These are phyloP conservation scores for Podila epigama DNA, from an alignment of 192 early-diverging fungal genomes.

Conservation along the genomic window DNA sequence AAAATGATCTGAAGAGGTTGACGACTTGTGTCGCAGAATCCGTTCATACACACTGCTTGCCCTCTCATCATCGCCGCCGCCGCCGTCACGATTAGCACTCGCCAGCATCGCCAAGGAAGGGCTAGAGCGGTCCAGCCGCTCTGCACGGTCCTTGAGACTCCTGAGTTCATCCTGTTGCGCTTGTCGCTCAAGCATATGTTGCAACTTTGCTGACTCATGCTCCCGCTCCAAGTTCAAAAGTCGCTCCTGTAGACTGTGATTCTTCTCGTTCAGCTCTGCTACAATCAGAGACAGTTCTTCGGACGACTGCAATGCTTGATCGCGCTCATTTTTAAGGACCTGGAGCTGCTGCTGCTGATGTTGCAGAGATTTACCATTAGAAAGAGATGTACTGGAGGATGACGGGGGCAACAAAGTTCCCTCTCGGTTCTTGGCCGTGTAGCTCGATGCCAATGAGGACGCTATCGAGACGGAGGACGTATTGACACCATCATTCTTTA, in stretches of 20 bases:
- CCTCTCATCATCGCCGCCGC: constrained; percentile 1
- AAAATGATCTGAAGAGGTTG: constrained; percentile 14
- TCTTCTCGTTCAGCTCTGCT: constrained; percentile 44
- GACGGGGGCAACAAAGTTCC: neutral
- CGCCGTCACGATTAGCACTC: constrained; percentile 21
- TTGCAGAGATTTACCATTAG: neutral
- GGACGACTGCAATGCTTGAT: constrained; percentile 32
- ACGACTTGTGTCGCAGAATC: constrained; percentile 22
- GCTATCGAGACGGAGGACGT: constrained; percentile 15
- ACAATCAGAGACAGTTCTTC: constrained; percentile 39
- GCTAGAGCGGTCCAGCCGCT: constrained; percentile 47
- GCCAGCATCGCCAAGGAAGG: constrained; percentile 1
- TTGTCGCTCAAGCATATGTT: constrained; percentile 32
- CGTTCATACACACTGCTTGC: constrained; percentile 9
- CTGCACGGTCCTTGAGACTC: constrained; percentile 21
- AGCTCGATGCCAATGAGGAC: constrained; percentile 16
- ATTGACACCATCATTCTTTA: constrained; percentile 13
- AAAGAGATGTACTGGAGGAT: neutral
- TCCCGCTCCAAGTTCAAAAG: constrained; percentile 28
- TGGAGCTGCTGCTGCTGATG: neutral
- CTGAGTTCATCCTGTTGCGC: constrained; percentile 24
- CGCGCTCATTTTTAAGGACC: constrained; percentile 19
- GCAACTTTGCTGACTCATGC: constrained; percentile 34
- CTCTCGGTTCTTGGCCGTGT: constrained; percentile 14
- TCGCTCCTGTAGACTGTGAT: constrained; percentile 39